Percentiles rank a stretch among this genome's conserved stretches.
phyloP scores from a whole-genome alignment of 768 basidiomycete genomes.

The Serendipita sp. region DNA sequence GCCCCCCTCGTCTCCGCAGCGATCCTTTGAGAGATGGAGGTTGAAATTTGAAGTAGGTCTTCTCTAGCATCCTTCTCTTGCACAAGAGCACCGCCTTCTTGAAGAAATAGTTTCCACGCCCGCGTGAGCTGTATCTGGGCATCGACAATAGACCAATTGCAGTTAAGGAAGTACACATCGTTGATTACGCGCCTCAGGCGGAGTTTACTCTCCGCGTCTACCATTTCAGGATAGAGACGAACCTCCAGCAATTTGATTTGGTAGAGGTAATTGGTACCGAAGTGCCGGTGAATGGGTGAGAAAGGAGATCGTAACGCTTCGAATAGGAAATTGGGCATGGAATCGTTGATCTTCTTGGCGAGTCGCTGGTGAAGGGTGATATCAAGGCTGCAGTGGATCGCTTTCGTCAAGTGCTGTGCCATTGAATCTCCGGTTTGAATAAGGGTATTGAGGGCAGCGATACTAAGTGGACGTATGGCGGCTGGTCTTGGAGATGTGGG shows the following conservation, averaged over 20 bases:
- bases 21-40: constrained; percentile 48
- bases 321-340: constrained; percentile 45
- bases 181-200: constrained; percentile 11
- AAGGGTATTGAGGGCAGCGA: constrained; percentile 11
- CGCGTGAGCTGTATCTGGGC: constrained; percentile 58
- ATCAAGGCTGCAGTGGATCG: constrained; percentile 52
- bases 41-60: constrained; percentile 38
- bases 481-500: constrained; percentile 13
- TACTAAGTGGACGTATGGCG: constrained; percentile 10
- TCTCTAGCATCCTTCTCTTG: constrained; percentile 41
- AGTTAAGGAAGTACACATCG: constrained; percentile 44
- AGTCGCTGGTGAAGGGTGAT: constrained; percentile 55
- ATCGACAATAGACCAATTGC: constrained; percentile 74
- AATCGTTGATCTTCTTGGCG: constrained; percentile 27
- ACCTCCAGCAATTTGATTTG: constrained; percentile 40
- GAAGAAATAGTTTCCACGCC: constrained; percentile 61
- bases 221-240: constrained; percentile 32
- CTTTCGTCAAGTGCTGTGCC: constrained; percentile 50
- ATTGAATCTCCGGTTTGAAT: constrained; percentile 13
- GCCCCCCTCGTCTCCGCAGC: constrained; percentile 55
- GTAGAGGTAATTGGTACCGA: constrained; percentile 68
- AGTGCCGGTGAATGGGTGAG: constrained; percentile 51
- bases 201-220: background rate
- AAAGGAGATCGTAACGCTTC: constrained; percentile 48
- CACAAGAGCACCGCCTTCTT: constrained; percentile 45